Conservation (phyloP, 495 filamentous ascomycete genomes). For the Aspergillus affinis region DNA sequence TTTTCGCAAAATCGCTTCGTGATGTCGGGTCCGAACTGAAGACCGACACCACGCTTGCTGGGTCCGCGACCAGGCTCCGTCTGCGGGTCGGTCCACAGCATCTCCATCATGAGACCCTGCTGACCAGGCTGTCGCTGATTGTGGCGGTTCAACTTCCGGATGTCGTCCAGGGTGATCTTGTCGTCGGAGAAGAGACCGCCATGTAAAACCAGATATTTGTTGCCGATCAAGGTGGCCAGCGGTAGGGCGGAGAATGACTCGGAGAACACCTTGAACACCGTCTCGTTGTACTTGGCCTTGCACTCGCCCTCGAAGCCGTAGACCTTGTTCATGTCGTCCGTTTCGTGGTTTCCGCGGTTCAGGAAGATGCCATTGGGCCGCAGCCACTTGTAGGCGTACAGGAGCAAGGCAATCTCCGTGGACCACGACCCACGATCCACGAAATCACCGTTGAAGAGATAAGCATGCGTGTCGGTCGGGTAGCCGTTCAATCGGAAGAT, state of each 20-base stretch:
- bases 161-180: slow-evolving; percentile 86
- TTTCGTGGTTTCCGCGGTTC: slow-evolving; percentile 98
- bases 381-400: slow-evolving; percentile 97
- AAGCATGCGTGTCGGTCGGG: slow-evolving; percentile 80
- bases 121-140: slow-evolving; percentile 95
- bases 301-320: slow-evolving; percentile 99
- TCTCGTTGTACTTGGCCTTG: slow-evolving; percentile 95
- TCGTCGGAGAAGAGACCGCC: slow-evolving; percentile 98
- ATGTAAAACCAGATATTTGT: slow-evolving; percentile 90
- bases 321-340: slow-evolving; percentile 98
- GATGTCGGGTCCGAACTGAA: slow-evolving; percentile 96
- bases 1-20: slow-evolving; percentile 96
- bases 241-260: slow-evolving; percentile 96
- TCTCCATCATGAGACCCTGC: slow-evolving; percentile 98
- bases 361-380: slow-evolving; percentile 86
- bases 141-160: slow-evolving; percentile 88
- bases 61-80: slow-evolving; percentile 80
- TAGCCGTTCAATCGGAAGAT: slow-evolving; percentile 90
- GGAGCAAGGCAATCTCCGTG: slow-evolving; percentile 86
- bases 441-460: slow-evolving; percentile 99
- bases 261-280: slow-evolving; percentile 95
- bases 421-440: slow-evolving; percentile 98
- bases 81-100: slow-evolving; percentile 99
- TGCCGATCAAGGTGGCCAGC: slow-evolving; percentile 86
- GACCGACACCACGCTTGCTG: slow-evolving; percentile 93